Evolutionary conservation across 2,329 filamentous ascomycete genomes (phyloP).

Genomic region (Rutstroemia sydowiana): DNA sequence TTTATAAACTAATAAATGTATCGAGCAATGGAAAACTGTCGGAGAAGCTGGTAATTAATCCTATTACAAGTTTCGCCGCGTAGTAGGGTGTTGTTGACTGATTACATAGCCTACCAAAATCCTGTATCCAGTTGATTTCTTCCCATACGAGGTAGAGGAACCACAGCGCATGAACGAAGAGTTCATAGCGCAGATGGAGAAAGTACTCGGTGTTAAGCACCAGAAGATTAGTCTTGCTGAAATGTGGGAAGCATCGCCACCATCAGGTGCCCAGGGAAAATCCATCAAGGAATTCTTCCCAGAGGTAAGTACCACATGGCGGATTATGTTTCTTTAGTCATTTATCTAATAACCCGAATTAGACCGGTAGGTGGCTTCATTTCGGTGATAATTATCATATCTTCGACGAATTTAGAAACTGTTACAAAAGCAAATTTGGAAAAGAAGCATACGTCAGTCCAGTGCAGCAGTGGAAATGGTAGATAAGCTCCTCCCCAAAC

Average conservation of each 20-base stretch:
- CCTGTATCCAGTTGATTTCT: background rate
- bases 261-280: background rate
- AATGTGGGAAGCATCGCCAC: background rate
- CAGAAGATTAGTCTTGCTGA: background rate
- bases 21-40: background rate
- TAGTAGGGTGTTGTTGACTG: background rate
- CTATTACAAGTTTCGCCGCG: background rate
- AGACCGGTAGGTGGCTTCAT: background rate
- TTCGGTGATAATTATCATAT: background rate
- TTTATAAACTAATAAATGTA: background rate
- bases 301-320: background rate
- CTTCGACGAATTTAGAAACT: background rate
- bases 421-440: background rate
- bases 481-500: background rate
- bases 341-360: background rate
- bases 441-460: background rate
- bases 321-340: background rate
- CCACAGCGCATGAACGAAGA: background rate
- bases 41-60: background rate
- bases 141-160: background rate
- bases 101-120: background rate
- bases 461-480: background rate
- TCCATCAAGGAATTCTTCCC: background rate
- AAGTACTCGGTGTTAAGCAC: background rate
- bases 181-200: background rate